A percentile compares a stretch with the other conserved stretches of the same genome.
Conservation (phyloP, 225 moss, liverwort and hornwort genomes). For the Bryum argenteum region DNA sequence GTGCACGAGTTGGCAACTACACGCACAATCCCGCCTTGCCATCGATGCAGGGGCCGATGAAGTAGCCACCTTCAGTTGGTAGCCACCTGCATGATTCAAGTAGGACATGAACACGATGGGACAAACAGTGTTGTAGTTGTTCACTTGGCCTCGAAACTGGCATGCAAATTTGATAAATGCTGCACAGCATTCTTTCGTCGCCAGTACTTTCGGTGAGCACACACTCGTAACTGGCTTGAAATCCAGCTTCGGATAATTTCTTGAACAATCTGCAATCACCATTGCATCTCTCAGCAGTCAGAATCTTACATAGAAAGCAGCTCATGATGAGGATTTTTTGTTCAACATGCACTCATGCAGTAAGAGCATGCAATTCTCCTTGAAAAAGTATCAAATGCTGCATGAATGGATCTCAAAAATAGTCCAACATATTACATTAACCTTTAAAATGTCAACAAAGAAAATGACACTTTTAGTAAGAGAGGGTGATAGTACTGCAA, state of each 20-base stretch:
- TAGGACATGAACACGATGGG: conserved; percentile 66
- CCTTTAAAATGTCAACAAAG: too few species aligned
- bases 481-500: too few species aligned
- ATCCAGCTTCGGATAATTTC: conserved; percentile 40
- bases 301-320: too few species aligned
- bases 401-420: too few species aligned
- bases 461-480: too few species aligned
- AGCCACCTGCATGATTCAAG: conserved; percentile 63
- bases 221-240: conserved; percentile 52
- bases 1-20: conserved; percentile 11
- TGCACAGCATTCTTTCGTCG: conserved; percentile 47
- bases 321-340: too few species aligned
- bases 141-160: conserved; percentile 50
- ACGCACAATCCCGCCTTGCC: conserved; percentile 42
- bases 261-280: conserved; percentile 30
- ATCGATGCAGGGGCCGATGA: conserved; percentile 45
- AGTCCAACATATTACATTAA: too few species aligned
- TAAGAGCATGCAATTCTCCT: too few species aligned
- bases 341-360: too few species aligned
- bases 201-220: conserved; percentile 46
- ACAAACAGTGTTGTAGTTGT: conserved; percentile 65
- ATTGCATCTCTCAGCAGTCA: neutral
- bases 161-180: conserved; percentile 57
- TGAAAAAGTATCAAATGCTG: too few species aligned
- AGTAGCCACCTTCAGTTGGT: conserved; percentile 50